Percentiles rank a stretch among this genome's conserved stretches.
Conservation (phyloP, 768 basidiomycete species). For the Leccinum longicurvipes region DNA sequence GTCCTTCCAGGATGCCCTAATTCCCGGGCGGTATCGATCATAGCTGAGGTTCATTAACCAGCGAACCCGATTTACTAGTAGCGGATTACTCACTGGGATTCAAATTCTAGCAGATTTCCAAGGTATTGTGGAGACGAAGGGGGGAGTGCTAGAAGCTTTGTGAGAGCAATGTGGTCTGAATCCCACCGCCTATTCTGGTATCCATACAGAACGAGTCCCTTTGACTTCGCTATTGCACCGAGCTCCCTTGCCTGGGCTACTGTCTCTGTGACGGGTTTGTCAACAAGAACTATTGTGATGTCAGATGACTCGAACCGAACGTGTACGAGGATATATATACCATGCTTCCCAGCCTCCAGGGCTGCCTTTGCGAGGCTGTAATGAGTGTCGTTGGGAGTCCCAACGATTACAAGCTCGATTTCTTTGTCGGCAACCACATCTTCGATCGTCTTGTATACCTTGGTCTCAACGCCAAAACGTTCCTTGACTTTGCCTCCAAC, state of each 20-base stretch:
- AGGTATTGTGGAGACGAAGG: constrained; percentile 49
- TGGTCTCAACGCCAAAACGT: constrained; percentile 55
- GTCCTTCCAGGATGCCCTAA: constrained; percentile 83
- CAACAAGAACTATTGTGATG: constrained; percentile 57
- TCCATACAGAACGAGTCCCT: constrained; percentile 61
- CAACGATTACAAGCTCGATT: constrained; percentile 66
- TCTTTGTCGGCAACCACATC: constrained; percentile 58
- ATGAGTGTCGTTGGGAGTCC: constrained; percentile 74
- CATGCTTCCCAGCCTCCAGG: constrained; percentile 70
- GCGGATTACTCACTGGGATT: constrained; percentile 58
- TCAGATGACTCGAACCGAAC: background rate
- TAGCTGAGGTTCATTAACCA: constrained; percentile 41
- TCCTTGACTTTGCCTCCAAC: constrained; percentile 63
- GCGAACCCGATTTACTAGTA: background rate
- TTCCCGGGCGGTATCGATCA: constrained; percentile 65
- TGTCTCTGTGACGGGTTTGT: constrained; percentile 73
- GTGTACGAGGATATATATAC: constrained; percentile 33
- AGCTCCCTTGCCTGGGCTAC: constrained; percentile 58
- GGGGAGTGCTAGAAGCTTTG: constrained; percentile 53
- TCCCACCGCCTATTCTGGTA: constrained; percentile 80
- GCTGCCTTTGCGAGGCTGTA: constrained; percentile 62
- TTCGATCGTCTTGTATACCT: constrained; percentile 59
- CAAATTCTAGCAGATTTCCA: constrained; percentile 66
- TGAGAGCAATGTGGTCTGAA: constrained; percentile 70
- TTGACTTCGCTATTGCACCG: constrained; percentile 52